phyloP scores from a whole-genome alignment of 495 filamentous ascomycete species.

The Lepidopterella palustris region DNA sequence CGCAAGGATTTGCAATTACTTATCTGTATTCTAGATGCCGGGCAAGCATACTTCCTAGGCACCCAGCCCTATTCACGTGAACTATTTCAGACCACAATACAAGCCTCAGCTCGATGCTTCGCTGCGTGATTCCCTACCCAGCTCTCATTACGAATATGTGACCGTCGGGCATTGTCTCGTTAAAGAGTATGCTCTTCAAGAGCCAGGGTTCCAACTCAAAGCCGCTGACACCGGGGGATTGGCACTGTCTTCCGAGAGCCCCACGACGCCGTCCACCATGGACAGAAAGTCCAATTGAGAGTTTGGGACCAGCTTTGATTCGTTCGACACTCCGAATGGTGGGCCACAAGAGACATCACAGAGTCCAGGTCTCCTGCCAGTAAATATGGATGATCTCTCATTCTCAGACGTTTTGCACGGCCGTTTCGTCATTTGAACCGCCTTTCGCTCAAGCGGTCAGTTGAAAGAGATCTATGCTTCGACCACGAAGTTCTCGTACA shows the following conservation, averaged over 20 bases:
- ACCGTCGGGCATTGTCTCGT: not conserved
- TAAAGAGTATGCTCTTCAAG: not conserved
- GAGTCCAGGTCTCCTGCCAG: too few species aligned
- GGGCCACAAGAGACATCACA: too few species aligned
- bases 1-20: not conserved
- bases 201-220: slow-evolving; percentile 3
- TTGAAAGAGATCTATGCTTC: too few species aligned
- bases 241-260: not conserved
- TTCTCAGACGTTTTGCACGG: too few species aligned
- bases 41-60: slow-evolving; percentile 13
- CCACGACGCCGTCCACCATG: not conserved
- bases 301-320: too few species aligned
- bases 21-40: not conserved
- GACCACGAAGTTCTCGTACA: too few species aligned
- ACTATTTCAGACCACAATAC: slow-evolving; percentile 8
- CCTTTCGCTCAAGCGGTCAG: too few species aligned
- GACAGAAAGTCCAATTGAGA: too few species aligned
- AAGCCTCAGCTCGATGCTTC: slow-evolving; percentile 4
- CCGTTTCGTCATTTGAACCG: too few species aligned
- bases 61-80: slow-evolving; percentile 6
- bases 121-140: not conserved
- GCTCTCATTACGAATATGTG: not conserved
- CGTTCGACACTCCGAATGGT: too few species aligned
- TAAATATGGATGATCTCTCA: too few species aligned
- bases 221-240: not conserved